These are phyloP conservation scores for Verticillium nonalfalfae DNA, from an alignment of 2,329 filamentous ascomycete species.

Conservation along the genomic window DNA sequence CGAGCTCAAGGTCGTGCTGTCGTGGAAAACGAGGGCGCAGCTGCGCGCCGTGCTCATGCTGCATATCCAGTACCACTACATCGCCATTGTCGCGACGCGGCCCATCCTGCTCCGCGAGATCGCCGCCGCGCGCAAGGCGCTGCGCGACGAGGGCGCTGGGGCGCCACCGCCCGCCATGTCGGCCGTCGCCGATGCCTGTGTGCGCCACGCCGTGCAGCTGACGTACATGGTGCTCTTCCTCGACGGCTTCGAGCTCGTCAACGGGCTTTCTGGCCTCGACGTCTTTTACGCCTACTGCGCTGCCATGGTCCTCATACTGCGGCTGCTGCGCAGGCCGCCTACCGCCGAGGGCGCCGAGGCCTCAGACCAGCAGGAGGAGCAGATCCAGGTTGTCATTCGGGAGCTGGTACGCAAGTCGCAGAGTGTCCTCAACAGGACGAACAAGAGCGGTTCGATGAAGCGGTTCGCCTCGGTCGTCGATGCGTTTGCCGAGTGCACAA, in stretches of 20 bases:
- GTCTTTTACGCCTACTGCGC: constrained; percentile 28
- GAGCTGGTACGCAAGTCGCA: constrained; percentile 9
- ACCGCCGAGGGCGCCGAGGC: constrained; percentile 6
- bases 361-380: constrained; percentile 8
- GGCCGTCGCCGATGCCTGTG: constrained; percentile 13
- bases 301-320: constrained; percentile 21
- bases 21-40: constrained; percentile 18
- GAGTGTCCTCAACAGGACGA: constrained; percentile 13
- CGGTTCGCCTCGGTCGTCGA: constrained; percentile 19
- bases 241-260: constrained; percentile 21
- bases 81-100: constrained; percentile 22
- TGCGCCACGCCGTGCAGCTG: constrained; percentile 24
- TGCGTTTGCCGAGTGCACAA: constrained; percentile 16
- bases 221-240: constrained; percentile 22
- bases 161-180: not conserved
- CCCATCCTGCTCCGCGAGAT: constrained; percentile 20
- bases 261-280: constrained; percentile 26
- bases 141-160: not conserved
- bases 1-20: constrained; percentile 17
- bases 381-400: constrained; percentile 12
- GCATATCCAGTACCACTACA: constrained; percentile 24
- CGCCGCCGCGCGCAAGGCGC: constrained; percentile 1
- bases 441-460: constrained; percentile 23
- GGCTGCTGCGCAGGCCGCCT: constrained; percentile 9
- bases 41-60: constrained; percentile 21